These are phyloP conservation scores for Erythrobasidium hasegawianum DNA, from an alignment of 1,284 basidiomycete genomes.

Conservation along the genomic window DNA sequence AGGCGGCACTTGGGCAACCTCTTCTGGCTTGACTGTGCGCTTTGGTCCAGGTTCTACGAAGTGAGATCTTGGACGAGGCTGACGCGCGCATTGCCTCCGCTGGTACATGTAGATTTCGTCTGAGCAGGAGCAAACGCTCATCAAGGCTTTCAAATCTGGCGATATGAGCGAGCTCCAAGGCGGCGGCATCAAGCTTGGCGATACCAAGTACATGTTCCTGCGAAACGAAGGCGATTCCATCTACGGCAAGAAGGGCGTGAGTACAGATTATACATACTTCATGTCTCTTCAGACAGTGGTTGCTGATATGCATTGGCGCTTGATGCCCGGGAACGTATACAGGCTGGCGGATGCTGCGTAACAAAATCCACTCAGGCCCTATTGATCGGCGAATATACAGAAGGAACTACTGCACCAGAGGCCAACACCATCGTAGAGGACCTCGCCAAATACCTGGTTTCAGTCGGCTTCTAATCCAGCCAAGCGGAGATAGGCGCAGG, in stretches of 20 bases:
- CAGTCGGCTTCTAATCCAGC: constrained; percentile 52
- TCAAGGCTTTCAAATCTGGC: constrained; percentile 58
- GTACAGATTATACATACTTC: too few relatives aligned
- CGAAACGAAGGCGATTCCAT: constrained; percentile 61
- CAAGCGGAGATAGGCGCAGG: not conserved
- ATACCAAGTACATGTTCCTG: constrained; percentile 77
- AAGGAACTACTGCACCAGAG: constrained; percentile 65
- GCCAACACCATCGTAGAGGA: constrained; percentile 67
- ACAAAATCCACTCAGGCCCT: constrained; percentile 87
- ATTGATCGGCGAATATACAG: constrained; percentile 71
- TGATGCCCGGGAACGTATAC: too few relatives aligned
- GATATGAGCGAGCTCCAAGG: constrained; percentile 54
- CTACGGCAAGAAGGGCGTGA: constrained; percentile 76
- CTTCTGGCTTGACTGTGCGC: constrained; percentile 69
- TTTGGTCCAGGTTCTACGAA: not conserved
- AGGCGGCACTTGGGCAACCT: constrained; percentile 84
- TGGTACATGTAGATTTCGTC: constrained; percentile 59
- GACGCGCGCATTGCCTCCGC: not conserved
- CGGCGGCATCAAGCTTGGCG: constrained; percentile 65
- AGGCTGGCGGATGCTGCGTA: constrained; percentile 76
- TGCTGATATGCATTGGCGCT: constrained; percentile 1
- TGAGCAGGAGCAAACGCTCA: constrained; percentile 69
- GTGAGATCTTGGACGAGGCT: not conserved
- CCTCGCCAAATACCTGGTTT: constrained; percentile 76
- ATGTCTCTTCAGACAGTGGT: too few relatives aligned